Conservation (phyloP, 1,284 basidiomycete species). For the Leucoagaricus sp. region DNA sequence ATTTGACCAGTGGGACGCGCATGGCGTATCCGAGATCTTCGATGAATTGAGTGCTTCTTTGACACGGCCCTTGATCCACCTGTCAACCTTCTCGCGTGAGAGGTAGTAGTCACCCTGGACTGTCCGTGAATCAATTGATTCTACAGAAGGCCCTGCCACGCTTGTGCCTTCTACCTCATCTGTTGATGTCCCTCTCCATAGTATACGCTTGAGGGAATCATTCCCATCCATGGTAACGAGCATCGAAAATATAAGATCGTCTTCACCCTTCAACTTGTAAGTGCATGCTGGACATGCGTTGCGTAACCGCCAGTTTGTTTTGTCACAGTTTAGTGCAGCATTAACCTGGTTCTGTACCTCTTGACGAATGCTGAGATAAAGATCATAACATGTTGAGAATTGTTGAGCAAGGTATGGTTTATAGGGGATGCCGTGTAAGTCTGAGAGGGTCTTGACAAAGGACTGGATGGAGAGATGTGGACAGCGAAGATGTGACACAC, state of each 20-base stretch:
- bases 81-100: background rate
- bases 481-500: background rate
- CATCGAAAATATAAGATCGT: background rate
- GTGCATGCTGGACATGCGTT: slow-evolving; percentile 10
- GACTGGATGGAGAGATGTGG: slow-evolving; percentile 11
- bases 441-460: slow-evolving; percentile 3
- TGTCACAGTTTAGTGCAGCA: background rate
- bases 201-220: slow-evolving; percentile 5
- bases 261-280: slow-evolving; percentile 1
- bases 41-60: background rate
- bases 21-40: background rate
- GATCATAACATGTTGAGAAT: slow-evolving; percentile 5
- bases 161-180: too few species aligned
- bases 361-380: background rate
- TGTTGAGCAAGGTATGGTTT: background rate
- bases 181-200: background rate
- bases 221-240: slow-evolving; percentile 12
- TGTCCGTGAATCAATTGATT: background rate
- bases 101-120: background rate
- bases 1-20: slow-evolving; percentile 22
- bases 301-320: background rate
- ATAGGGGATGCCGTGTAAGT: background rate
- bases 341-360: background rate
- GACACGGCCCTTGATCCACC: background rate
- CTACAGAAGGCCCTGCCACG: background rate